phyloP scores from a whole-genome alignment of 441 rosid species.

The Aquilaria agallochum region DNA sequence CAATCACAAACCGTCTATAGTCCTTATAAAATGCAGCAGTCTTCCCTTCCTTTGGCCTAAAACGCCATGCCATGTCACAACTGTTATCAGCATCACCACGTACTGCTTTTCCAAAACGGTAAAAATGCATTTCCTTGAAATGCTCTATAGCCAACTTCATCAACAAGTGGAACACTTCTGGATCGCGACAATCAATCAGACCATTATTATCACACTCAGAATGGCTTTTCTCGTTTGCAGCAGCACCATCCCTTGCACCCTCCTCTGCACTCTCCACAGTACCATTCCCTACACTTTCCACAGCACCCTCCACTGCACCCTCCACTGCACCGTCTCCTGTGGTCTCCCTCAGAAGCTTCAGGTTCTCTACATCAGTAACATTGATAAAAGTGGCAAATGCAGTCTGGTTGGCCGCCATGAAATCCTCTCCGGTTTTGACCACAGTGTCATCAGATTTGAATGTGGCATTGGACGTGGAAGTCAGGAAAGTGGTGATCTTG shows the following conservation, averaged over 20 bases:
- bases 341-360: neutral
- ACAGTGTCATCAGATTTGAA: slow-evolving; percentile 67
- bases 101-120: slow-evolving; percentile 78
- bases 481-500: slow-evolving; percentile 77
- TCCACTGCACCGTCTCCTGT: neutral
- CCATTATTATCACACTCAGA: slow-evolving; percentile 30
- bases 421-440: slow-evolving; percentile 86
- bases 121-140: slow-evolving; percentile 82
- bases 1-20: slow-evolving; percentile 67
- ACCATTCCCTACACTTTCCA: too few relatives aligned
- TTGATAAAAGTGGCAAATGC: slow-evolving; percentile 56
- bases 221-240: neutral
- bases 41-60: slow-evolving; percentile 89
- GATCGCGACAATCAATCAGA: slow-evolving; percentile 79
- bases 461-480: slow-evolving; percentile 78
- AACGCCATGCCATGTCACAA: slow-evolving; percentile 95
- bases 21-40: slow-evolving; percentile 81
- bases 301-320: neutral
- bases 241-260: neutral
- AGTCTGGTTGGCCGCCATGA: slow-evolving; percentile 69
- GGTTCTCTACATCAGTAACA: slow-evolving; percentile 53
- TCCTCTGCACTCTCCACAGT: neutral
- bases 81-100: slow-evolving; percentile 46
- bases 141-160: slow-evolving; percentile 76
- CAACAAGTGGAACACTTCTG: slow-evolving; percentile 82